Conservation (phyloP, 208 protist genomes). For the Leishmania tarentolae region DNA sequence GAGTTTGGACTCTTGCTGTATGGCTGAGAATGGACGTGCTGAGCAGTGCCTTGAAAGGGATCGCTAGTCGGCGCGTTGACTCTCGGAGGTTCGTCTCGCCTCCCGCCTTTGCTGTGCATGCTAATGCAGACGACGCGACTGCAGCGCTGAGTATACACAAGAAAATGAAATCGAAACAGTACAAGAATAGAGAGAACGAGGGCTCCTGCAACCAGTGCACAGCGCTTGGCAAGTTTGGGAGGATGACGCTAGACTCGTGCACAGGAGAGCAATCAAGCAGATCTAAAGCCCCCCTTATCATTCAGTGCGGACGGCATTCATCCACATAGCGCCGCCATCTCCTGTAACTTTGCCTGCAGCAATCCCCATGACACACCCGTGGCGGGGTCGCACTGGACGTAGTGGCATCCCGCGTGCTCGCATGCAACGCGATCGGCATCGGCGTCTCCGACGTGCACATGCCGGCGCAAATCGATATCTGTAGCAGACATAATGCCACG, state of each 20-base stretch:
- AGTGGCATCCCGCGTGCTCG: slow-evolving; percentile 50
- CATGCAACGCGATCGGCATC: slow-evolving; percentile 59
- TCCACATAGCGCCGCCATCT: slow-evolving; percentile 10
- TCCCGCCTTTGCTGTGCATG: not conserved
- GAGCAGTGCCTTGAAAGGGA: not conserved
- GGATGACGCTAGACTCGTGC: not conserved
- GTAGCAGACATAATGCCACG: not conserved
- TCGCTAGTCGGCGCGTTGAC: not conserved
- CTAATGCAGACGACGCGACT: not conserved
- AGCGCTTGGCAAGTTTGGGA: not conserved
- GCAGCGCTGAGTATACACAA: not conserved
- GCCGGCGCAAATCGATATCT: slow-evolving; percentile 17
- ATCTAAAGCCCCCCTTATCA: not conserved
- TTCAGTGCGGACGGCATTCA: not conserved
- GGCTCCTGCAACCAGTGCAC: not conserved
- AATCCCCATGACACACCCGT: slow-evolving; percentile 55
- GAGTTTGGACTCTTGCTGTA: too few relatives aligned
- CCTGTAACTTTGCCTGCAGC: slow-evolving; percentile 36
- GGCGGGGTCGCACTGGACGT: slow-evolving; percentile 42
- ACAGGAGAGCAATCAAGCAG: not conserved
- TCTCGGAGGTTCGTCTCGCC: too few relatives aligned
- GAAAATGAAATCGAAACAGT: not conserved
- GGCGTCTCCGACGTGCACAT: slow-evolving; percentile 72
- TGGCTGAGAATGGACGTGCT: too few relatives aligned
- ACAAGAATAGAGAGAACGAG: not conserved